Base-by-base conservation (phyloP, 2,329 filamentous ascomycete genomes). In the Verticillium dahliae region DNA sequence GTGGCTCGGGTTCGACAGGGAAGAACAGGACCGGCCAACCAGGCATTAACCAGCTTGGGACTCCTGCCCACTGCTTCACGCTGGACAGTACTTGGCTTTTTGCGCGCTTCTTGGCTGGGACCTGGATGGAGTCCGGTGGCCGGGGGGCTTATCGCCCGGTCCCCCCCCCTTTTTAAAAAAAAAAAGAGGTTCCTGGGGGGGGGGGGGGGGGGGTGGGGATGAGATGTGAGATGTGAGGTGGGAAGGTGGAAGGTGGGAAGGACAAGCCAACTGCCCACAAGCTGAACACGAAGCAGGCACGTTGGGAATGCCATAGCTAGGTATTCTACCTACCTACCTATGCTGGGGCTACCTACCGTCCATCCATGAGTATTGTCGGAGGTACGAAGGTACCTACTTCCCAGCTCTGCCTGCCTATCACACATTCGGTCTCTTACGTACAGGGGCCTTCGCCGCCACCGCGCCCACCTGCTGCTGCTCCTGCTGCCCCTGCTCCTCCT, bases 401-500 rank as follows among this genome's bases (percentile, higher is more conserved):
- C 35, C 13, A 13, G 27, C 4, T 37, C 35, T 37, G 35, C 35
- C 35, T 37, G 35, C 35, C 35, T 37, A 37, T 31, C 27, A 31
- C 27, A 31, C 27, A 31, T 31, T 31, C 27, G 27, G 27, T 31
- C 27, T 31, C 1, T 31, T 31, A 31, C 39, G 39, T 50, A 18
- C 45, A 52, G 45, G 10, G 22, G 45, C 45, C 31, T 45, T 65
- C 62, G 60, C 65, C 63, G 27, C 27, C 27, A 31, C 27, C 27
- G 27, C 27, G 27, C 27, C 27, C 45, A 22, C 15, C n/a, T 27
- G 5, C 45, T 52, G n/a, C 45, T 52, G n/a, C 72, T 72, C 15
- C 73, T 75, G 61, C 72, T 52, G 15, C 72, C 72, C n/a, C 73
- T 75, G 61, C 72, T 74, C 61, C 73, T 74, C 56, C 66, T 70